Evolutionary conservation across 371 early-diverging fungal species (phyloP), one percentile per base, ranked within the genome.

Genomic region (Mortierella sp.): DNA sequence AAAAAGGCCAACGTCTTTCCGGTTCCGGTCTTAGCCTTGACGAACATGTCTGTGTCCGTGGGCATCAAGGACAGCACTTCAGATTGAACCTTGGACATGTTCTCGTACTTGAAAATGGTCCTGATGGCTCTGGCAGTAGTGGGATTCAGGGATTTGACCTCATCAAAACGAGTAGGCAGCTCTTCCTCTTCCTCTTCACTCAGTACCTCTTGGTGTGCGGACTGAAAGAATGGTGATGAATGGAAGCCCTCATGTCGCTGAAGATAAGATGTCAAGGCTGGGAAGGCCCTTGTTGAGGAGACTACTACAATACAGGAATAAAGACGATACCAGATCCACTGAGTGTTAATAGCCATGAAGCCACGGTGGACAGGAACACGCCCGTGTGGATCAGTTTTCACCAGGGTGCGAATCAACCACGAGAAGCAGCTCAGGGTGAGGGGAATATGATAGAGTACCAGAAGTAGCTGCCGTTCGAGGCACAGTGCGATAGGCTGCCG

Each of bases 11-110:
- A 80, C 2, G 98, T 98, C 80, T 98, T 98, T 46, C 99, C 99
- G 0, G 96, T 97, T 67, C 99, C 99, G 9, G 99, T 99, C 81
- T 97, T 97, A 16, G 99, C 98, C 71, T 92, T 90, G 59, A 94
- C 89, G 83, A 93, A 86, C 71, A 96, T 83, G 68, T 97, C 96
- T 3, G 72, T 67, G n/a, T 83, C 79, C 26, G 90, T 88, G 8
- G 97, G 97, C 23, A 94, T 58, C 30, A 82, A 69, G 5, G 86
- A 82, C 41, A 95, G 80, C 3, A 97, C 92, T 49, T 88, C 89
- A 31, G 91, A 82, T 72, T 97, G 97, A 4, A 96, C 95, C 62
- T 87, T 80, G 54, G 95, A 91, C 88, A 94, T 93, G 24, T 72
- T 79, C 49, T 87, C 80, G 68, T 91, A 95, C 64, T 87, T 83